Evolutionary conservation across 768 basidiomycete genomes (phyloP), one percentile per base, ranked within the genome.

Genomic region (Lentinula boryana): DNA sequence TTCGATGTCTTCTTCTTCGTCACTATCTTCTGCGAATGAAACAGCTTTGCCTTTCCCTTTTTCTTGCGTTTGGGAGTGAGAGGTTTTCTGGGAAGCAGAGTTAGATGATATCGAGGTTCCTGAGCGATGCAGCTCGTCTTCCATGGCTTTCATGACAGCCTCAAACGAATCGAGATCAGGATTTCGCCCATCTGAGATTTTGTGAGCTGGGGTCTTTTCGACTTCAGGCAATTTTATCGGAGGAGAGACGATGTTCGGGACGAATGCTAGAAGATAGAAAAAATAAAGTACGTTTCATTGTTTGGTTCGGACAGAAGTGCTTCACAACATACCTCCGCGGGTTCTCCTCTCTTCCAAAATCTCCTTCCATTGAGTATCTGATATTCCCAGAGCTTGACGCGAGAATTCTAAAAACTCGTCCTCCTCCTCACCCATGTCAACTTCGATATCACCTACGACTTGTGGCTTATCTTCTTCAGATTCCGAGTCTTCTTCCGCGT

Each of bases 321-420:
- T 18, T 5, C 46, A 44, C 33, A 49, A 78, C 87, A 65, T 66
- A 95, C 96, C 95, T 68, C 95, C 95, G 63, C 93, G 79, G 31
- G 78, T 79, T 69, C 82, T 78, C 33, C 97, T 80, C 63, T 95
- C 92, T 59, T 79, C 77, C 32, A 98, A 66, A 52, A 99, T 98
- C n/a, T 85, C 83, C 15, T 80, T 74, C 93, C 95, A 98, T 70
- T 93, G 88, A n/a, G 85, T 85, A 64, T 95, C 88, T 46, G 80
- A 83, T 63, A 99, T 89, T 1, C 97, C 97, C 38, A 98, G 76
- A 4, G 91, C 85, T 67, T 98, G 92, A 50, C 93, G 85, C 12
- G 97, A 91, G 72, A 99, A 99, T 73, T 93, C 90, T 33, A 99
- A 74, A 65, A 98, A 99, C 65, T 97, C 96, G 66, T 91, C 93